phyloP scores from a whole-genome alignment of 2,329 filamentous ascomycete species.

The Clonostachys rhizophaga region DNA sequence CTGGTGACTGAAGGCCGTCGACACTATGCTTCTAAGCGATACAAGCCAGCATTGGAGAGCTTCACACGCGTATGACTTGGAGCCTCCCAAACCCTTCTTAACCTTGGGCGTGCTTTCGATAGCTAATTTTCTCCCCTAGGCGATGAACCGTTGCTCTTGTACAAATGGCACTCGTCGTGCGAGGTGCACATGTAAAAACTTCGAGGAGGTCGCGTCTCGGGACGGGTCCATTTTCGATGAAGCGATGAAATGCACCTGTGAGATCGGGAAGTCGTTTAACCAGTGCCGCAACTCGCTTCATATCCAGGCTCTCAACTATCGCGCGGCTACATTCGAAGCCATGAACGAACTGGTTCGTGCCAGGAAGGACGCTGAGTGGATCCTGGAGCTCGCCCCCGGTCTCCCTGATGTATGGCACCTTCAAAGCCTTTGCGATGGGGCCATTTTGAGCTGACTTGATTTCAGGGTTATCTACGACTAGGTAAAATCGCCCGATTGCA shows the following conservation, averaged over 20 bases:
- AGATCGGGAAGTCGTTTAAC: conserved; percentile 26
- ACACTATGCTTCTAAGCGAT: conserved; percentile 3
- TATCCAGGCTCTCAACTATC: conserved; percentile 32
- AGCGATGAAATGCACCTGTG: conserved; percentile 32
- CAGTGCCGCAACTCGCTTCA: conserved; percentile 30
- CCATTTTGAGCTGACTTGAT: conserved; percentile 1
- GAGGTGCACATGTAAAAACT: conserved; percentile 32
- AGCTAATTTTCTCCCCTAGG: conserved; percentile 13
- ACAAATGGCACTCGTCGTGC: conserved; percentile 23
- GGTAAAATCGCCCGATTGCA: conserved; percentile 30
- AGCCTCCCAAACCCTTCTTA: no score
- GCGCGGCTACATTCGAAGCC: conserved; percentile 32
- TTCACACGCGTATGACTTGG: conserved; percentile 3
- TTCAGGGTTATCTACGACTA: conserved; percentile 34
- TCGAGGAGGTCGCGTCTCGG: conserved; percentile 21
- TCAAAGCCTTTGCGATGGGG: not conserved
- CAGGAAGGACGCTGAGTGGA: conserved; percentile 33
- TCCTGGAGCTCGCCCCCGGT: conserved; percentile 32
- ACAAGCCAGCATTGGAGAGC: conserved; percentile 5
- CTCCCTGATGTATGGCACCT: conserved; percentile 26
- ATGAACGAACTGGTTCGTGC: conserved; percentile 29
- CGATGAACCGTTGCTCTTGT: conserved; percentile 28
- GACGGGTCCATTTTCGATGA: conserved; percentile 32
- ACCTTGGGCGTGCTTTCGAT: not conserved
- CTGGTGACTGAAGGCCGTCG: conserved; percentile 4